Conservation (phyloP, 208 protist genomes). For the Borovskyia barvae region DNA sequence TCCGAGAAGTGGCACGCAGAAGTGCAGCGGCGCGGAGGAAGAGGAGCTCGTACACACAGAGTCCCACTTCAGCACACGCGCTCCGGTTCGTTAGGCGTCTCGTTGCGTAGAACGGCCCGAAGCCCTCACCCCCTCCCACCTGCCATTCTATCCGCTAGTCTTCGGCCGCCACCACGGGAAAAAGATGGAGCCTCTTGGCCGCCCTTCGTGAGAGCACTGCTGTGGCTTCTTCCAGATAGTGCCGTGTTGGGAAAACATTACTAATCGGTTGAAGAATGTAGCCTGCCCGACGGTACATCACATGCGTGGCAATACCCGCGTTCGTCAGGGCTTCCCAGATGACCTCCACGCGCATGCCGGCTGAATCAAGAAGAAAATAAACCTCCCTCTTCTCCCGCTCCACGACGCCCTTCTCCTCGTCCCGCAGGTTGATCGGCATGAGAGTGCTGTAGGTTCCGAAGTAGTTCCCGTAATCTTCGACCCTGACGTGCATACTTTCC, state of each 20-base stretch:
- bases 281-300: slow-evolving; percentile 13
- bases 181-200: neutral
- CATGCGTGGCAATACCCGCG: slow-evolving; percentile 1
- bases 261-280: slow-evolving; percentile 31
- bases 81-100: no score
- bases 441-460: slow-evolving; percentile 18
- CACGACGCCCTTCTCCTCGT: slow-evolving; percentile 8
- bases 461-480: slow-evolving; percentile 13
- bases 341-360: slow-evolving; percentile 20
- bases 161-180: no score
- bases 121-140: no score
- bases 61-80: no score
- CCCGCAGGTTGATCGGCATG: slow-evolving; percentile 15
- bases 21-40: no score
- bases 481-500: neutral
- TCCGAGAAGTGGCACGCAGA: no score
- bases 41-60: no score
- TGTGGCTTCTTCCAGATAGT: neutral
- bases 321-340: slow-evolving; percentile 9
- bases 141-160: no score
- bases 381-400: slow-evolving; percentile 15
- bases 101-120: no score
- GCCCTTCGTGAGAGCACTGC: neutral
- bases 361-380: slow-evolving; percentile 14
- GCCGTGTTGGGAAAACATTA: neutral